Base-by-base conservation (phyloP, 257 asterid species). In the Fraxinus excelsior region DNA sequence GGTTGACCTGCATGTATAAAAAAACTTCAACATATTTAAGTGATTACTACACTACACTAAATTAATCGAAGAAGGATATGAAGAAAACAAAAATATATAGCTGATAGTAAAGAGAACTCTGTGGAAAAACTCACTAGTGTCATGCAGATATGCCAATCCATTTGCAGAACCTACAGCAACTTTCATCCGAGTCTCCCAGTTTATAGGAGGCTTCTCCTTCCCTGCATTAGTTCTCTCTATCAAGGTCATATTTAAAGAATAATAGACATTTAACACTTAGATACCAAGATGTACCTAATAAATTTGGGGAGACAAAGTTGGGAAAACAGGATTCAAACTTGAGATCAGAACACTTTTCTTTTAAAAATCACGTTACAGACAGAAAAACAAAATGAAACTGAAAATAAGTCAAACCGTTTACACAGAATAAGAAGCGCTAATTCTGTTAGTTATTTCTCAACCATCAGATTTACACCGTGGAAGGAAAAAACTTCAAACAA, bases 81-180 rank as follows among this genome's bases (percentile, higher is more conserved):
- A 42, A 46, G 29, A 3, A 44, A 35, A 58, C 49, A 42, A 42
- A 77, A 37, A 8, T 16, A 40, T 11, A 76, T 32, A 70, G 75
- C 70, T 72, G 73, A 72, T 69, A 70, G 26, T 37, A 34, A 77
- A 31, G 42, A 73, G 80, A 71, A 53, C 21, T 12, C 8, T 5
- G 65, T 74, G 78, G 40, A 65, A 82, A 81, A 81, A 88, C 96
- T 86, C 86, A 94, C 98, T 91, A 18, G 89, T 96, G 82, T 91
- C 96, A 7, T 94, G 98, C 88, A 94, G 82, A 84, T 89, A 91
- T 49, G 92, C 87, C 84, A 94, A 84, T 81, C 97, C 98, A 84
- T 83, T 91, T 14, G 97, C 98, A 74, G 97, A 90, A 62, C 94
- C 97, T 65, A 88, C 44, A 73, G 98, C 92, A 80, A 94, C 88